Percentiles rank a stretch among this genome's conserved stretches.
phyloP scores from a whole-genome alignment of 2,329 filamentous ascomycete species.

The Monascus ruber region DNA sequence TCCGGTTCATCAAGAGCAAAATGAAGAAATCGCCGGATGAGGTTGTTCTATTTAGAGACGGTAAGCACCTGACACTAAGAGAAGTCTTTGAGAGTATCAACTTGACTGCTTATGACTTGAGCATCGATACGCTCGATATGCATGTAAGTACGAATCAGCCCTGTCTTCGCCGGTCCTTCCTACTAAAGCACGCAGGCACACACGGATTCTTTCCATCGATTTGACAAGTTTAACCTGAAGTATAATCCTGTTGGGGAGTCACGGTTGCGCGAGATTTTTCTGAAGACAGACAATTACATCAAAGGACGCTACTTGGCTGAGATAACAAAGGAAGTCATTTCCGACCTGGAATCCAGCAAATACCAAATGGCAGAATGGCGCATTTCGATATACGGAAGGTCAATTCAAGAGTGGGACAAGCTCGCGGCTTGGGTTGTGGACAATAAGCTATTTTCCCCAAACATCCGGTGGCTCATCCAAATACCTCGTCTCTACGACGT shows the following conservation, averaged over 20 bases:
- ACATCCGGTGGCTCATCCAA: conserved; percentile 94
- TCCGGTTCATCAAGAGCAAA: conserved; percentile 98
- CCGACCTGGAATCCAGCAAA: conserved; percentile 94
- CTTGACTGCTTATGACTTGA: conserved; percentile 90
- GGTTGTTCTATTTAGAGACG: conserved; percentile 83
- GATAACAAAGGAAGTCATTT: conserved; percentile 95
- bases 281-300: conserved; percentile 98
- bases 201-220: conserved; percentile 94
- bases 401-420: conserved; percentile 93
- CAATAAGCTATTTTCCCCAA: conserved; percentile 95
- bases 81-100: conserved; percentile 98
- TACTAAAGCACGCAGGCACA: conserved; percentile 52
- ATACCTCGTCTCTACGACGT: conserved; percentile 91
- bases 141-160: conserved; percentile 51
- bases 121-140: conserved; percentile 98
- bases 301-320: conserved; percentile 91
- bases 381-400: conserved; percentile 90
- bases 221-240: conserved; percentile 99
- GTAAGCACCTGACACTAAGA: conserved; percentile 76
- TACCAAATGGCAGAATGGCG: conserved; percentile 99
- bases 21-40: conserved; percentile 98
- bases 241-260: conserved; percentile 98
- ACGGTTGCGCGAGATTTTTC: conserved; percentile 87
- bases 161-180: neutral
- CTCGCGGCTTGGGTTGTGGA: conserved; percentile 94